A percentile compares a stretch with the other conserved stretches of the same genome.
Evolutionary conservation across 1,139 yeast genomes (phyloP).

Genomic region (Sugiyamaella grinbergsii): DNA sequence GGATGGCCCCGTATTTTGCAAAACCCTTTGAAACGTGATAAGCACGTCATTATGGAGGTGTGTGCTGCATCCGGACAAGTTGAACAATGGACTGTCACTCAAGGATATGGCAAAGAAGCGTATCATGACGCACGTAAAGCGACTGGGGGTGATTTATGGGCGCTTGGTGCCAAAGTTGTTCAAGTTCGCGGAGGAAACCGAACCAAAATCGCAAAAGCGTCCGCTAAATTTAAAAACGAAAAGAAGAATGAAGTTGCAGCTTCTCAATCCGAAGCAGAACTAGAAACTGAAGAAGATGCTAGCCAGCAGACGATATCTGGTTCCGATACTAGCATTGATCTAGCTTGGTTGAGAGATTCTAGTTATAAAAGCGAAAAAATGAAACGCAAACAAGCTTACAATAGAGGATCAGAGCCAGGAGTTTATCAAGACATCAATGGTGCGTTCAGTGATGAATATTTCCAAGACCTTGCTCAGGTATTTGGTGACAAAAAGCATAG

Average conservation of each 20-base stretch:
- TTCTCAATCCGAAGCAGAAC: too few relatives aligned
- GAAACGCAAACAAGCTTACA: slow-evolving; percentile 11
- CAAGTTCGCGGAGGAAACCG: slow-evolving; percentile 35
- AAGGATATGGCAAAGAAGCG: slow-evolving; percentile 69
- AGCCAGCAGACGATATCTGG: too few relatives aligned
- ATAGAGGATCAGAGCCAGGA: slow-evolving; percentile 25
- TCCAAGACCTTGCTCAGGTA: slow-evolving; percentile 29
- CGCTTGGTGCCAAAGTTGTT: slow-evolving; percentile 66
- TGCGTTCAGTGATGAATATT: slow-evolving; percentile 28
- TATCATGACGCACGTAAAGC: slow-evolving; percentile 93
- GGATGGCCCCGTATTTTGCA: slow-evolving; percentile 62
- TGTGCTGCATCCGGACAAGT: slow-evolving; percentile 78
- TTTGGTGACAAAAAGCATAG: slow-evolving; percentile 20
- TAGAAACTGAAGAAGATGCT: slow-evolving; percentile 6
- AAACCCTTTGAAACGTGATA: slow-evolving; percentile 75
- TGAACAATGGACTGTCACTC: slow-evolving; percentile 87
- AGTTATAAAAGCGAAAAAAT: slow-evolving; percentile 15
- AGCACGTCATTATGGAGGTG: slow-evolving; percentile 77
- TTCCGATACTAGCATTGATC: slow-evolving; percentile 13
- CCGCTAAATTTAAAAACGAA: slow-evolving; percentile 18
- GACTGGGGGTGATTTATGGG: slow-evolving; percentile 87
- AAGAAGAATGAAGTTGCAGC: slow-evolving; percentile 16
- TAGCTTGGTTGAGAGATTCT: slow-evolving; percentile 12
- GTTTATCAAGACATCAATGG: slow-evolving; percentile 21
- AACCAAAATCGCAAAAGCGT: slow-evolving; percentile 30